Conservation (phyloP, 2,329 filamentous ascomycete genomes). For the Sclerotinia trifoliorum region DNA sequence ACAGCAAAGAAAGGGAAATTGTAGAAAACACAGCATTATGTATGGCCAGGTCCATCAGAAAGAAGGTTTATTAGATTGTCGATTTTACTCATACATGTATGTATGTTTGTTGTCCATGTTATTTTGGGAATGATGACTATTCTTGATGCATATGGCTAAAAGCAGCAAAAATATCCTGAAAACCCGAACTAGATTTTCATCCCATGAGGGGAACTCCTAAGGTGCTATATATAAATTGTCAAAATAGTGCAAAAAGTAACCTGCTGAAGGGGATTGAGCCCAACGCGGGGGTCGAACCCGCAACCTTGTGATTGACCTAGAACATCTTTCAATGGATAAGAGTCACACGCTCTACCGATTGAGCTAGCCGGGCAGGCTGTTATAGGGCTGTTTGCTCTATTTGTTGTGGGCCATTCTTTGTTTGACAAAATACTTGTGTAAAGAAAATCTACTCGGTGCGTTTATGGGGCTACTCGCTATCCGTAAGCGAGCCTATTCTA, state of each 20-base stretch:
- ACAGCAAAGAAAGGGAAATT: background rate
- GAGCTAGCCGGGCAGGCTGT: conserved; percentile 34
- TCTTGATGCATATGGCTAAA: background rate
- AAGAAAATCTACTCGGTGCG: background rate
- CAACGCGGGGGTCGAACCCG: conserved; percentile 46
- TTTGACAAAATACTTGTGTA: fast-evolving
- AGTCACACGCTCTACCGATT: conserved; percentile 40
- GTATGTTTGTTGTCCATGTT: background rate
- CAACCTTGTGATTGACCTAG: conserved; percentile 43
- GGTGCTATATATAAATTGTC: background rate
- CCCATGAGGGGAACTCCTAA: background rate
- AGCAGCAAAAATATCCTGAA: background rate
- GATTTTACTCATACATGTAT: background rate
- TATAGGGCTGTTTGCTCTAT: conserved; percentile 6
- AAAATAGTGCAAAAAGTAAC: background rate
- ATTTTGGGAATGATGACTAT: background rate
- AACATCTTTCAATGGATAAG: conserved; percentile 27
- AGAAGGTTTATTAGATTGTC: background rate
- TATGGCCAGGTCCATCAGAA: no score
- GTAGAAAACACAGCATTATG: background rate
- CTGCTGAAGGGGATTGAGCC: conserved; percentile 32
- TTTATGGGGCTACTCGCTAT: background rate
- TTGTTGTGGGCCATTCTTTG: fast-evolving
- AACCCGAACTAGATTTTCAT: background rate
- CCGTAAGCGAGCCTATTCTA: background rate